phyloP scores from a whole-genome alignment of 164 flowering plant species.

The Nymphaea colorata region DNA sequence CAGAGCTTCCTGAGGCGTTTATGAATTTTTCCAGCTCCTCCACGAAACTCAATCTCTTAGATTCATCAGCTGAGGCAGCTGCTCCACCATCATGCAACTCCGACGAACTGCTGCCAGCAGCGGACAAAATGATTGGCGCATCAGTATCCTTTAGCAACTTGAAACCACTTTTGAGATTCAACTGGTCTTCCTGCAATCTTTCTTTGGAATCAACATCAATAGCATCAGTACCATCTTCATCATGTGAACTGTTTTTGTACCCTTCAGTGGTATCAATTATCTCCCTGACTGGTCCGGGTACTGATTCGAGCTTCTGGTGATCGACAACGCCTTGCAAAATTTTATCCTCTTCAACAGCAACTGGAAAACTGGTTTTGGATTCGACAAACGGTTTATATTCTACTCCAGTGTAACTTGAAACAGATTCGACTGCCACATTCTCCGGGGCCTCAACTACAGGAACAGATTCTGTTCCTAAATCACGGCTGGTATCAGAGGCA shows the following conservation, averaged over 20 bases:
- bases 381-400: conserved; percentile 4
- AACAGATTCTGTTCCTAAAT: neutral
- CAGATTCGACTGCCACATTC: neutral
- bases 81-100: neutral
- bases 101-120: neutral
- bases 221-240: neutral
- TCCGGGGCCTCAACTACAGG: neutral
- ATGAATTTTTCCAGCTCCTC: conserved; percentile 59
- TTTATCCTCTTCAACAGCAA: too few relatives aligned
- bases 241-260: neutral
- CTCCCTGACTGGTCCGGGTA: neutral
- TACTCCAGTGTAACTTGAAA: conserved; percentile 9
- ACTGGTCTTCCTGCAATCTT: neutral
- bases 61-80: conserved; percentile 34
- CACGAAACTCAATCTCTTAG: conserved; percentile 29
- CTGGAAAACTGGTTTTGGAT: too few relatives aligned
- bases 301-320: neutral
- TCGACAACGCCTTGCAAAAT: too few relatives aligned
- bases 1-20: conserved; percentile 5
- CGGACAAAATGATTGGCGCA: neutral
- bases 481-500: too few relatives aligned
- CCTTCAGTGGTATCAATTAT: neutral
- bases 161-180: neutral
- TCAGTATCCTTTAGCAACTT: neutral
- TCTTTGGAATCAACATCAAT: neutral